A percentile compares a stretch with the other conserved stretches of the same genome.
Evolutionary conservation across 495 filamentous ascomycete species (phyloP).

Genomic region (Neurospora cerealis): DNA sequence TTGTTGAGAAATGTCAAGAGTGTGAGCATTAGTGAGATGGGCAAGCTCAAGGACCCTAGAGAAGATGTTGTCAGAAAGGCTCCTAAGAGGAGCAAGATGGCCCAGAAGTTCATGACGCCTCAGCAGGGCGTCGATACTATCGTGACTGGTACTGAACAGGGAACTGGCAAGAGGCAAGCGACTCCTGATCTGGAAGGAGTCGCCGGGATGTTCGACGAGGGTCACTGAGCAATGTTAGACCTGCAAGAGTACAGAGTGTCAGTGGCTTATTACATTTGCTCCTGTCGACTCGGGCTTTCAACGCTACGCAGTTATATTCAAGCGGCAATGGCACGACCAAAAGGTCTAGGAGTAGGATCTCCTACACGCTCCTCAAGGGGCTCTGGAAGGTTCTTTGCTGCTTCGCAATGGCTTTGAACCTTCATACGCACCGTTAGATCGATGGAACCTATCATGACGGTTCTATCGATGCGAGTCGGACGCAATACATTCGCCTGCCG

Average conservation of each 20-base stretch:
- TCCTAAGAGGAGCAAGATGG: conserved; percentile 40
- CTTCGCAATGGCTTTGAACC: neutral
- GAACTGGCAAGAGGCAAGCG: conserved; percentile 7
- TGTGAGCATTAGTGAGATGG: conserved; percentile 85
- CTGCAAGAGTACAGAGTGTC: neutral
- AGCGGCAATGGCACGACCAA: neutral
- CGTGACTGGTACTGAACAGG: conserved; percentile 4
- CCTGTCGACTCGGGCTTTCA: neutral
- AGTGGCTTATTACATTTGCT: neutral
- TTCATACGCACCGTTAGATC: neutral
- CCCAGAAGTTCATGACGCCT: conserved; percentile 45
- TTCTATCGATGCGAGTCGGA: neutral
- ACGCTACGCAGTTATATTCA: neutral
- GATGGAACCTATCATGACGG: neutral
- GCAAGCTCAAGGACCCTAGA: conserved; percentile 54
- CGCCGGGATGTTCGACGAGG: conserved; percentile 31
- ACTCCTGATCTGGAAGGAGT: conserved; percentile 34
- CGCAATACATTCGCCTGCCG: neutral
- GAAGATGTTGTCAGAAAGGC: conserved; percentile 3
- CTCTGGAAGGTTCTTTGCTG: neutral
- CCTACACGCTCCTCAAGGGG: neutral
- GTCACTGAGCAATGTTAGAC: conserved; percentile 1
- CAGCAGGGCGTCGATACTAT: neutral
- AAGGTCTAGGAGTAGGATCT: neutral
- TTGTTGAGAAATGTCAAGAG: conserved; percentile 78